Evolutionary conservation across 768 basidiomycete species (phyloP), one percentile per base, ranked within the genome.

Genomic region (Termitomyces sp.): DNA sequence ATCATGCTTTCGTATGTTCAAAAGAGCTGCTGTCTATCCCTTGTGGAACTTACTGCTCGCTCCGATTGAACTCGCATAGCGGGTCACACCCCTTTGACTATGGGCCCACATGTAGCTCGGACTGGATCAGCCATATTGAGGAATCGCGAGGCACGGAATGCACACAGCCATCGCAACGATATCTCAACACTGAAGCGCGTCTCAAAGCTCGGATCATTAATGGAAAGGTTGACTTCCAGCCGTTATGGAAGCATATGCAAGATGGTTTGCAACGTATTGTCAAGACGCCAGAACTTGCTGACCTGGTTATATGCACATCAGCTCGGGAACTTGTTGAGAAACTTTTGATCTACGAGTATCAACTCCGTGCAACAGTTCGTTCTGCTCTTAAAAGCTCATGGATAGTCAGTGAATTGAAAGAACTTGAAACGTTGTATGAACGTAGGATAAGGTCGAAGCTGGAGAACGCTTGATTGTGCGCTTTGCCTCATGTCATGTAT

Each of bases 71-170:
- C 36, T 31, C 46, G 50, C 30, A 16, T 60, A 92, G 90, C 48
- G 89, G 91, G 34, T 76, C 76, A 41, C 90, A 92, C 70, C 91
- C 91, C 0, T 93, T 92, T 66, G 90, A 93, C 68, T 81, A 84
- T 61, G 83, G 79, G 6, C 72, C 69, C 60, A 63, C 51, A 66
- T 49, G 60, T 63, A 55, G 67, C 68, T 75, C 75, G 4, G 68
- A 71, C 56, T 77, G 79, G 75, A 50, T 71, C 49, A 69, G 63
- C 63, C 75, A 73, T 61, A 66, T 70, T 7, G 63, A 70, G 63
- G 72, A 72, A 31, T 76, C 75, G 34, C 73, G 69, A 62, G 68
- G 54, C 20, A 13, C 39, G 58, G 56, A 64, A 13, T 42, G 58
- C 60, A 72, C 70, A 55, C 75, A 74, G 58, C 70, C 65, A 53